Conservation (phyloP, 2,329 filamentous ascomycete genomes). For the Chalaropsis thielavioides region DNA sequence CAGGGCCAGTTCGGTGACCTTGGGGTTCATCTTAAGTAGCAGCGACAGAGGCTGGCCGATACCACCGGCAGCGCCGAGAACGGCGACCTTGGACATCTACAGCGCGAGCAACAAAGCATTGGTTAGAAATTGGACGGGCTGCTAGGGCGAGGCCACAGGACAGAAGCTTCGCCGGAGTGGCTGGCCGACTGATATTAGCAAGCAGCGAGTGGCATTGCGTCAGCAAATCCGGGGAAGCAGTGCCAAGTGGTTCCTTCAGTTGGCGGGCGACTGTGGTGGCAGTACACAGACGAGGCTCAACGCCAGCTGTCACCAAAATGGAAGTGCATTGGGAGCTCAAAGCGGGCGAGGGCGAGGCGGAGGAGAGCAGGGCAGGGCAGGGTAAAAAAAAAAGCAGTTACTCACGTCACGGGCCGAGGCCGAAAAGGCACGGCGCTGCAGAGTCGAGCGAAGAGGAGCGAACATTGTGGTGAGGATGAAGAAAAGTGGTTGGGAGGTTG, state of each 20-base stretch:
- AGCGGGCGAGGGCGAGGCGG: neutral
- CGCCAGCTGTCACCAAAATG: neutral
- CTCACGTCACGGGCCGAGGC: conserved; percentile 60
- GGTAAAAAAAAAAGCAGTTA: conserved; percentile 7
- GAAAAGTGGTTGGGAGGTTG: conserved; percentile 19
- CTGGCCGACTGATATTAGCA: too few species aligned
- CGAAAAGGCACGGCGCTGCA: conserved; percentile 70
- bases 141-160: neutral
- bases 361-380: neutral
- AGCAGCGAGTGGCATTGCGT: neutral
- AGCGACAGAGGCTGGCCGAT: conserved; percentile 97
- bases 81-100: conserved; percentile 91
- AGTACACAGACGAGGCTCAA: neutral
- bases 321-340: neutral
- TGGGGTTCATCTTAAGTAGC: conserved; percentile 95
- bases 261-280: too few species aligned
- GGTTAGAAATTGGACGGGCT: neutral
- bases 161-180: neutral
- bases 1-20: conserved; percentile 82
- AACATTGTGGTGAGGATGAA: conserved; percentile 45
- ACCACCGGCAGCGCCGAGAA: conserved; percentile 91
- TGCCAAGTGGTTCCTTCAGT: conserved; percentile 4
- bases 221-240: neutral
- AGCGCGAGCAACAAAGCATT: conserved; percentile 16
- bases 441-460: conserved; percentile 40